Evolutionary conservation across 73 alveolate genomes (phyloP).

Genomic region (Breviolum minutum): DNA sequence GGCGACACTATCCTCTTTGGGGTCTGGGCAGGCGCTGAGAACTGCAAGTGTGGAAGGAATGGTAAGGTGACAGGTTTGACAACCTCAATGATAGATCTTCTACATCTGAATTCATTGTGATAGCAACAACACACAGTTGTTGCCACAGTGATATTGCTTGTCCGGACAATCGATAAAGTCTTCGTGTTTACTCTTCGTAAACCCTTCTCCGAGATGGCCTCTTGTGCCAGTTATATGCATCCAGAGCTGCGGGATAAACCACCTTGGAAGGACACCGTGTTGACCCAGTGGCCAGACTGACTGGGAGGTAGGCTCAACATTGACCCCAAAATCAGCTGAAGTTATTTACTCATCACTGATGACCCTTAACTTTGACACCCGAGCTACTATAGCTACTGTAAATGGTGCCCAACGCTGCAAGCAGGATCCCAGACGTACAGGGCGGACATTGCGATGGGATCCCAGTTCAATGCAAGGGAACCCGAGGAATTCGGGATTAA

Average conservation of each 20-base stretch:
- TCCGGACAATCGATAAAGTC: too few relatives aligned
- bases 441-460: conserved; percentile 2
- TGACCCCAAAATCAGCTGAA: too few relatives aligned
- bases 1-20: conserved; percentile 31
- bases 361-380: neutral
- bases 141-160: too few relatives aligned
- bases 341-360: too few relatives aligned
- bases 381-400: too few relatives aligned
- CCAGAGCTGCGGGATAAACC: conserved; percentile 33
- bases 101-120: too few relatives aligned
- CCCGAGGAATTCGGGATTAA: too few relatives aligned
- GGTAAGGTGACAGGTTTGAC: neutral
- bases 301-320: too few relatives aligned
- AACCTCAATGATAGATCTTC: too few relatives aligned
- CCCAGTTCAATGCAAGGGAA: neutral
- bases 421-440: neutral
- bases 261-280: conserved; percentile 35
- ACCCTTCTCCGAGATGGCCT: too few relatives aligned
- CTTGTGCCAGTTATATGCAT: conserved; percentile 4
- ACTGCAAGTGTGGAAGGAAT: neutral
- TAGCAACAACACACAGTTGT: too few relatives aligned
- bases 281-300: neutral
- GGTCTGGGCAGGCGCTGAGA: conserved; percentile 23
- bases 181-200: too few relatives aligned
- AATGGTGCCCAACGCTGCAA: neutral